Evolutionary conservation across 805 yeast species (phyloP), one percentile per base, ranked within the genome.

Genomic region (Brettanomyces naardenensis): DNA sequence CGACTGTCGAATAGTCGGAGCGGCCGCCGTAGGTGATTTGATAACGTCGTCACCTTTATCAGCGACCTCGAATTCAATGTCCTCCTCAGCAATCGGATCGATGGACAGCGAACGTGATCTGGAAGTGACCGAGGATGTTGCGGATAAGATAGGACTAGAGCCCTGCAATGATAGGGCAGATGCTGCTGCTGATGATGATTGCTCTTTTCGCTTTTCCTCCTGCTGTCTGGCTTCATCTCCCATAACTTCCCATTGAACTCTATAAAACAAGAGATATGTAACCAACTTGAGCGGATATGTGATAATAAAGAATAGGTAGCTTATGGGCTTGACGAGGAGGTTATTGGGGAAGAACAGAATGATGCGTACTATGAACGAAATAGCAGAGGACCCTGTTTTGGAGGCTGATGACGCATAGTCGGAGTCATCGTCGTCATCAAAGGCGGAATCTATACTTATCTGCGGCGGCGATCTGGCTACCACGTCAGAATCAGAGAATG

Each of bases 1-100:
- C 9, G 14, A 18, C 13, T n/a, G 40, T 5, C 33, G 21, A 26
- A 31, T 25, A 6, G 29, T 22, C 19, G 50, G 42, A 9, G 32
- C 28, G 28, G 42, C 33, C 7, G 48, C 53, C 6, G 58, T 51
- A 20, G 65, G 65, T 0, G 64, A 59, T 32, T 61, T 61, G 37
- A 61, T 48, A 19, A 46, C 52, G 36, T 61, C 65, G 21, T 58
- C 63, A 30, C 48, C 36, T 37, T 54, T 50, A 31, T 50, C 58
- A 1, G 47, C 35, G 4, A 58, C 34, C 28, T 60, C 64, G 38
- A 61, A 58, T 40, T 58, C 64, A 22, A 60, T 47, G 28, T 58
- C 63, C 34, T 60, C 65, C 4, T 53, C 44, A 10, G 55, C 58
- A 2, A 62, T 57, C 89, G 88, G 39, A 67, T 68, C n/a, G 15